These are phyloP conservation scores for Alnus rubra DNA, from an alignment of 306 rosid genomes.

Conservation along the genomic window DNA sequence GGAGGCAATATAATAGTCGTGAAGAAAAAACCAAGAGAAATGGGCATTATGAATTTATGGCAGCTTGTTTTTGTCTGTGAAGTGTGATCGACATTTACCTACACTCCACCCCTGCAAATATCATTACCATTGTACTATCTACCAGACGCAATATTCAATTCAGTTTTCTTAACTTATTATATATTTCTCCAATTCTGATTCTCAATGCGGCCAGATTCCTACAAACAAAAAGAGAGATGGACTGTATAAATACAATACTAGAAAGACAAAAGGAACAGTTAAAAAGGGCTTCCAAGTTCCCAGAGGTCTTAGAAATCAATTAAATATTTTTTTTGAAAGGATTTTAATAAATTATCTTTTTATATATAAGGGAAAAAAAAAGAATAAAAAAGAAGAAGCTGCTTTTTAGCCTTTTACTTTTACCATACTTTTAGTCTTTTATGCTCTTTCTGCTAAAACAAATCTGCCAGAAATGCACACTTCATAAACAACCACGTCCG, in stretches of 20 bases:
- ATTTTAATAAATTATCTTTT: not conserved
- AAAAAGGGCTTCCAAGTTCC: not conserved
- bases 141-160: too few species aligned
- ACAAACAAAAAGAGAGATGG: not conserved
- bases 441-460: not conserved
- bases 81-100: too few species aligned
- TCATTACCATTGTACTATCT: too few species aligned
- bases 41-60: too few species aligned
- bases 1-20: not conserved
- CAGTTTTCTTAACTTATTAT: too few species aligned
- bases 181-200: constrained; percentile 4
- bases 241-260: not conserved
- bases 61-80: too few species aligned
- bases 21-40: too few species aligned
- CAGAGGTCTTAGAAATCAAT: not conserved
- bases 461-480: too few species aligned
- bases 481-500: too few species aligned
- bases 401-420: not conserved
- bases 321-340: not conserved
- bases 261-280: not conserved
- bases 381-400: not conserved
- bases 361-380: not conserved
- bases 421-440: not conserved
- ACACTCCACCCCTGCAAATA: too few species aligned
- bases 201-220: not conserved